phyloP scores from a whole-genome alignment of 192 early-diverging fungal species.

The Coemansia sp. region DNA sequence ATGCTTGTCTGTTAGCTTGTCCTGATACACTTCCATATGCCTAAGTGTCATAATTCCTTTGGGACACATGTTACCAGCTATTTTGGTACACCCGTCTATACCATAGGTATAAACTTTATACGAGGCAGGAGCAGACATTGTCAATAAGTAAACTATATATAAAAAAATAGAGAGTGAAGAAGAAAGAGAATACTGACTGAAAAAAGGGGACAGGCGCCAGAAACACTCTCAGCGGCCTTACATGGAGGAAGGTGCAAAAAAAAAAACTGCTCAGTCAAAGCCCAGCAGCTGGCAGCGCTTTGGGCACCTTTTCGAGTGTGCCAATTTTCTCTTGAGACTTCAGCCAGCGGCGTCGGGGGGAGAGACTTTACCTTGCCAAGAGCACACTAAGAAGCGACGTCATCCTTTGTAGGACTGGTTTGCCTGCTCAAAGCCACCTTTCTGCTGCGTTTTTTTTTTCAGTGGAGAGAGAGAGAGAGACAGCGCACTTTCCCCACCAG shows the following conservation, averaged over 20 bases:
- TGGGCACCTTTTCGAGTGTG: not conserved
- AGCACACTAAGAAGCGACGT: not conserved
- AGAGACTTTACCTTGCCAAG: not conserved
- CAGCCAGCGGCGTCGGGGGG: not conserved
- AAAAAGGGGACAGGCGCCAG: not conserved
- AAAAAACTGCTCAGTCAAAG: not conserved
- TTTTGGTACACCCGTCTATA: not conserved
- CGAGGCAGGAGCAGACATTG: not conserved
- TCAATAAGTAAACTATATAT: not conserved
- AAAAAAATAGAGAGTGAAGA: not conserved
- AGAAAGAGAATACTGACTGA: not conserved
- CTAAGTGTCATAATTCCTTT: not conserved
- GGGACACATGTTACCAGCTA: not conserved
- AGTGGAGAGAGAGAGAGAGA: not conserved
- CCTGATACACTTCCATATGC: not conserved
- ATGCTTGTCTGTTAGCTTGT: not conserved
- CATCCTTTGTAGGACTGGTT: not conserved
- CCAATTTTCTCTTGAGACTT: not conserved
- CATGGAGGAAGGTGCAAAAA: not conserved
- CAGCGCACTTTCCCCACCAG: not conserved
- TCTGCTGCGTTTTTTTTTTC: not conserved
- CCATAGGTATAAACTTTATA: not conserved
- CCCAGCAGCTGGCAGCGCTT: not conserved
- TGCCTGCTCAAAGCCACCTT: not conserved
- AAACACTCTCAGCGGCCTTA: not conserved